Evolutionary conservation across 2,329 filamentous ascomycete species (phyloP).

Genomic region (Paecilomyces formosus): DNA sequence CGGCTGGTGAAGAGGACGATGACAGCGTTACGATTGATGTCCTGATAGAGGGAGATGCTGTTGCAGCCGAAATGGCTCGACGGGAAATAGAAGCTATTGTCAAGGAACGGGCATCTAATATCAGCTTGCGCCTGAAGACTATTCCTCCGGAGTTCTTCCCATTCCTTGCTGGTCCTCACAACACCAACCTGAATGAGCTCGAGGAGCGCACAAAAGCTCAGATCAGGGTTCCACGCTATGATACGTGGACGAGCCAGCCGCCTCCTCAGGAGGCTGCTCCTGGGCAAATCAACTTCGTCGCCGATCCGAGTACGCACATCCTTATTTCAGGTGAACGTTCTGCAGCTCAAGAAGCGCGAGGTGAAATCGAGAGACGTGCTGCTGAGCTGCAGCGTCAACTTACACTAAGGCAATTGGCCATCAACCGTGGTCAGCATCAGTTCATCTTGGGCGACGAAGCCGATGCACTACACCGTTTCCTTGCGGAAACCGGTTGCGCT

Average conservation of each 20-base stretch:
- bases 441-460: constrained; percentile 88
- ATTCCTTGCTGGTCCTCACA: constrained; percentile 79
- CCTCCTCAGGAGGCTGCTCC: constrained; percentile 55
- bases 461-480: constrained; percentile 74
- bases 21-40: constrained; percentile 76
- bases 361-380: constrained; percentile 71
- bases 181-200: constrained; percentile 58
- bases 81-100: constrained; percentile 82
- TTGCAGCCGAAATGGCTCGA: constrained; percentile 76
- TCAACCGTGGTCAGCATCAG: constrained; percentile 82
- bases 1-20: constrained; percentile 63
- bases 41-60: constrained; percentile 80
- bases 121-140: constrained; percentile 72
- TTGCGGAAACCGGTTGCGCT: constrained; percentile 81
- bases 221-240: constrained; percentile 75
- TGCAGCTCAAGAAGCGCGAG: constrained; percentile 71
- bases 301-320: constrained; percentile 70
- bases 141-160: constrained; percentile 92
- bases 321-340: constrained; percentile 77
- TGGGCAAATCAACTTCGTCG: constrained; percentile 63
- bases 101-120: constrained; percentile 73
- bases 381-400: constrained; percentile 69
- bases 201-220: constrained; percentile 69
- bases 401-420: constrained; percentile 67
- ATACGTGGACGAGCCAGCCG: constrained; percentile 62